A percentile compares a stretch with the other conserved stretches of the same genome.
Evolutionary conservation across 129 eudicot species (phyloP).

Genomic region (Glebionis coronaria): DNA sequence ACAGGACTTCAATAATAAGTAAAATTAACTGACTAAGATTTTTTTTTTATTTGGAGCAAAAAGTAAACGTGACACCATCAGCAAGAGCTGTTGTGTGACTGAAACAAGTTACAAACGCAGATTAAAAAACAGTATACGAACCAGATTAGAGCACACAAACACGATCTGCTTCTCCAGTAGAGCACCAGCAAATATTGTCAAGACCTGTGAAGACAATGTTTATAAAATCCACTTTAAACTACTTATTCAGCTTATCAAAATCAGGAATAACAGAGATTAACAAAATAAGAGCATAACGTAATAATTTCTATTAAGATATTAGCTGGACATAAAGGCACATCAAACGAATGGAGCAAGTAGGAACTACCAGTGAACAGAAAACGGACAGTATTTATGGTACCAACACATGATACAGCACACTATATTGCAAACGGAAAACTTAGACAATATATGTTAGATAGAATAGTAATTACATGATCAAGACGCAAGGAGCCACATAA

Average conservation of each 20-base stretch:
- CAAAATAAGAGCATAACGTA: too few relatives aligned
- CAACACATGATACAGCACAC: not conserved
- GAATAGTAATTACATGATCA: slow-evolving; percentile 64
- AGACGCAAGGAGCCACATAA: slow-evolving; percentile 94
- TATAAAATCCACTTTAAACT: too few relatives aligned
- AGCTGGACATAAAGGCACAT: too few relatives aligned
- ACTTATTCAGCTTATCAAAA: too few relatives aligned
- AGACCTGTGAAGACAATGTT: slow-evolving; percentile 46
- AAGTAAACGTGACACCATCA: not conserved
- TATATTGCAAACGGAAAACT: not conserved
- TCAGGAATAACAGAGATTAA: too few relatives aligned
- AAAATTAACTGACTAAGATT: not conserved
- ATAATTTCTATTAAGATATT: too few relatives aligned
- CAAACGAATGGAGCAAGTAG: too few relatives aligned
- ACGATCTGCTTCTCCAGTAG: slow-evolving; percentile 94
- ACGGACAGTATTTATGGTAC: not conserved
- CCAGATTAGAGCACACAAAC: slow-evolving; percentile 83
- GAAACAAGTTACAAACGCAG: not conserved
- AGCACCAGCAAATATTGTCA: slow-evolving; percentile 87
- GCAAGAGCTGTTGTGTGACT: not conserved
- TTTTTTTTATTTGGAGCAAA: slow-evolving; percentile 8
- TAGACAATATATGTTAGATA: not conserved
- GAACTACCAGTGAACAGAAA: not conserved
- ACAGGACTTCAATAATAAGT: not conserved
- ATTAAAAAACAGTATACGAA: slow-evolving; percentile 33